Base-by-base conservation (phyloP, 495 filamentous ascomycete genomes). In the Xylaria scruposa region DNA sequence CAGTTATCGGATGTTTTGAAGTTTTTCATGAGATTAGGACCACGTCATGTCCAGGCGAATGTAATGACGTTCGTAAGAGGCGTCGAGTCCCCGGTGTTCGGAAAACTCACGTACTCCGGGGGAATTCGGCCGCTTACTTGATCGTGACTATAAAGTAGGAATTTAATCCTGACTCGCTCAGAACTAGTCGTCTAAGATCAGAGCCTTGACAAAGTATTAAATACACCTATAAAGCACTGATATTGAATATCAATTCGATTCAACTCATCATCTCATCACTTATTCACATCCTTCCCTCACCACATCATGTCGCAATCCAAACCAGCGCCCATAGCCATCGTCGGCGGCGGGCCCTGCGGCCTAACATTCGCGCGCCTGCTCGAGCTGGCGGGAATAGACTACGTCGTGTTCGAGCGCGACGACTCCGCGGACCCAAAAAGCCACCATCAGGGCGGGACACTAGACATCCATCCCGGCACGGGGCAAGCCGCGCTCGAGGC, bases 331-430 rank as follows among this genome's bases (percentile, higher is more conserved):
- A 86, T 89, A 60, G 87, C 87, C 72, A 87, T 88, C 60, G 73
- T 87, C 42, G 87, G 87, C 72, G 87, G 77, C 63, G 88, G 88
- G 15, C 88, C 87, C 21, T 81, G 81, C 3, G 88, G 88, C n/a
- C 79, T 88, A 33, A 85, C 85, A 4, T 76, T 88, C 17, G 87
- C 80, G 56, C 80, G 83, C 49, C 79, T 90, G 29, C 84, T 90
- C 38, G 78, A 85, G 58, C 74, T 53, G 66, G 76, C 44, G 70
- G 79, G 42, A 66, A 73, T 68, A 80, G 85, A 71, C 9, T 81
- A 78, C 72, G 85, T 81, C 4, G 78, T 91, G 67, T 90, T 83
- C 75, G 88, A 91, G 72, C 68, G 68, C 8, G 68, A 70, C 46
- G 42, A 0, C 6, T 68, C 67, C 13, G 7, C 65, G 1, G 49